Conservation (phyloP, 768 basidiomycete species). For the Pulveroboletus sp. region DNA sequence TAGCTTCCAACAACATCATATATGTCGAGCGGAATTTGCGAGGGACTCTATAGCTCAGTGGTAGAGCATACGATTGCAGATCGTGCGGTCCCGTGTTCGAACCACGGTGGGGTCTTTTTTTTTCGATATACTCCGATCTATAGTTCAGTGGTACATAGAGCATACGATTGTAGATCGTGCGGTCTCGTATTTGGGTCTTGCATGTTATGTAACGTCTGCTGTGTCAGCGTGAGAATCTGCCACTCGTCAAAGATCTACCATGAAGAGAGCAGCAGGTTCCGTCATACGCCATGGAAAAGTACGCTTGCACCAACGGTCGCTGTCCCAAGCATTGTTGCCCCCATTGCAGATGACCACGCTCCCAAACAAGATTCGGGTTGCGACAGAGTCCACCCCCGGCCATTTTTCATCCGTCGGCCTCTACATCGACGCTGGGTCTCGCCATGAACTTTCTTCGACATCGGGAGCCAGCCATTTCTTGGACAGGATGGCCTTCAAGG, state of each 20-base stretch:
- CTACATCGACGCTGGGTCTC: slow-evolving; percentile 90
- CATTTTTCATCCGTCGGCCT: slow-evolving; percentile 94
- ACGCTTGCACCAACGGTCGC: slow-evolving; percentile 21
- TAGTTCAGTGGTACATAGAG: no score
- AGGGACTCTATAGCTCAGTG: slow-evolving; percentile 40
- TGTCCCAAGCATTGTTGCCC: slow-evolving; percentile 28
- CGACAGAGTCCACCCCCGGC: slow-evolving; percentile 86
- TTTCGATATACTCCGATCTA: no score
- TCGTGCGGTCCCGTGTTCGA: slow-evolving; percentile 58
- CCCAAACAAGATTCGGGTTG: slow-evolving; percentile 88
- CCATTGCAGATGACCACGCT: slow-evolving; percentile 75
- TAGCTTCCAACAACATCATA: no score
- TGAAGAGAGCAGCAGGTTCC: slow-evolving; percentile 40
- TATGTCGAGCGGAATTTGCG: no score
- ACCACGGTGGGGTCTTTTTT: slow-evolving; percentile 42
- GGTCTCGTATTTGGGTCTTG: slow-evolving; percentile 21
- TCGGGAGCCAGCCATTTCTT: slow-evolving; percentile 89
- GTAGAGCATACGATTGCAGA: slow-evolving; percentile 62
- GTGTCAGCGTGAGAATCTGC: background rate
- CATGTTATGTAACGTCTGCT: slow-evolving; percentile 5
- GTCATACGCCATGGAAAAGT: slow-evolving; percentile 37
- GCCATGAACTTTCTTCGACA: slow-evolving; percentile 74
- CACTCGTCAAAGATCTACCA: slow-evolving; percentile 16
- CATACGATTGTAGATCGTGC: slow-evolving; percentile 58
- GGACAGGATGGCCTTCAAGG: slow-evolving; percentile 97